Percentiles rank a stretch among this genome's conserved stretches.
These are phyloP conservation scores for Manihot esculenta DNA, from an alignment of 441 rosid genomes.

Conservation along the genomic window DNA sequence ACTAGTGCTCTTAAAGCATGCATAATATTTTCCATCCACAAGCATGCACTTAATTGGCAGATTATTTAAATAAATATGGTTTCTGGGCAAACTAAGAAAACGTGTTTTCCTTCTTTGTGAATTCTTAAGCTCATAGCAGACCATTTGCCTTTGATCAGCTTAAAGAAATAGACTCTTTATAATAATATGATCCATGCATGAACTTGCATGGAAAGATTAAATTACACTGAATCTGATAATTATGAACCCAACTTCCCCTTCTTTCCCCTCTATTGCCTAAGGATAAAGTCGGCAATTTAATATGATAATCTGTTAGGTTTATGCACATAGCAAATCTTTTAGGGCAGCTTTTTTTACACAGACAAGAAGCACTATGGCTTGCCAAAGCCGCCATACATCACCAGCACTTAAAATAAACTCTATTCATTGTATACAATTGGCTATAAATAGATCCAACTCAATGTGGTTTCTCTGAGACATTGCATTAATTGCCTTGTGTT, in stretches of 20 bases:
- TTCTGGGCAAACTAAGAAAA: too few relatives aligned
- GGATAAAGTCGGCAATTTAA: slow-evolving; percentile 5
- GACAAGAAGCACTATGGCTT: slow-evolving; percentile 3
- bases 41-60: too few relatives aligned
- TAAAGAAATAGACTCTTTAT: too few relatives aligned
- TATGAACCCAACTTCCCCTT: slow-evolving; percentile 23
- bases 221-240: slow-evolving; percentile 21
- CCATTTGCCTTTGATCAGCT: too few relatives aligned
- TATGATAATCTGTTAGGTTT: background rate
- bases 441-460: slow-evolving; percentile 3
- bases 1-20: background rate
- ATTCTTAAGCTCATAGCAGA: too few relatives aligned
- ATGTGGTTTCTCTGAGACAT: background rate
- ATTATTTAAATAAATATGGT: too few relatives aligned
- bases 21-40: too few relatives aligned
- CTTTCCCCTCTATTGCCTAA: background rate
- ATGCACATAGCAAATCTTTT: background rate
- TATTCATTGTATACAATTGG: background rate
- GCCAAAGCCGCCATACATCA: slow-evolving; percentile 41
- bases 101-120: too few relatives aligned
- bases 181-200: too few relatives aligned
- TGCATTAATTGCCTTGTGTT: background rate
- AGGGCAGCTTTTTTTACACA: background rate
- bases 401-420: slow-evolving; percentile 21
- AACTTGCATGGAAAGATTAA: slow-evolving; percentile 10